phyloP scores from a whole-genome alignment of 2,329 filamentous ascomycete species.

The Colletotrichum gloeosporioides region DNA sequence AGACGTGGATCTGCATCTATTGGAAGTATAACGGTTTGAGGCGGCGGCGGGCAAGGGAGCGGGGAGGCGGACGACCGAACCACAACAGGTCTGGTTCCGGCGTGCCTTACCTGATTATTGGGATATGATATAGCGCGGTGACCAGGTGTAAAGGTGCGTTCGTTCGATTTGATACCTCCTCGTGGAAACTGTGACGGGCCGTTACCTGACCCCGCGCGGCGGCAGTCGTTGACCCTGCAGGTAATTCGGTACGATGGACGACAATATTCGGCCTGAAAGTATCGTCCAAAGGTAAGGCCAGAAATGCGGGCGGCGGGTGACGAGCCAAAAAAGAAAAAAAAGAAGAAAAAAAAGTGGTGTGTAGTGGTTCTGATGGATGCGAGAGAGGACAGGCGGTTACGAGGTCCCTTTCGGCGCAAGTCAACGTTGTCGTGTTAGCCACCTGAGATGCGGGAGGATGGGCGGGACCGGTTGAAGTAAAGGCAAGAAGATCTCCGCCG shows the following conservation, averaged over 20 bases:
- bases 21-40: slow-evolving; percentile 15
- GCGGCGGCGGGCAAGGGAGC: background rate
- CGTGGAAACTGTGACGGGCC: background rate
- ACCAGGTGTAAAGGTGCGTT: background rate
- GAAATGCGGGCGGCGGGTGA: background rate
- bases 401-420: background rate
- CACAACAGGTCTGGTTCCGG: slow-evolving; percentile 3
- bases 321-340: background rate
- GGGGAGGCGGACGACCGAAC: slow-evolving; percentile 14
- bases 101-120: background rate
- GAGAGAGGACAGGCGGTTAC: background rate
- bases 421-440: background rate
- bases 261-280: background rate
- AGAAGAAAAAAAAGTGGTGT: background rate
- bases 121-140: background rate
- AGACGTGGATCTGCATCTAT: slow-evolving; percentile 11
- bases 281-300: background rate
- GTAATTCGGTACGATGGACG: background rate
- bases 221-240: background rate
- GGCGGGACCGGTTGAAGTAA: background rate
- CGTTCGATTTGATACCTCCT: background rate
- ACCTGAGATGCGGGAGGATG: background rate
- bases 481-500: background rate
- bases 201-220: background rate
- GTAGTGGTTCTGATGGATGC: background rate